phyloP scores from a whole-genome alignment of 140 eudicot genomes.

The Erigeron philadelphicus region DNA sequence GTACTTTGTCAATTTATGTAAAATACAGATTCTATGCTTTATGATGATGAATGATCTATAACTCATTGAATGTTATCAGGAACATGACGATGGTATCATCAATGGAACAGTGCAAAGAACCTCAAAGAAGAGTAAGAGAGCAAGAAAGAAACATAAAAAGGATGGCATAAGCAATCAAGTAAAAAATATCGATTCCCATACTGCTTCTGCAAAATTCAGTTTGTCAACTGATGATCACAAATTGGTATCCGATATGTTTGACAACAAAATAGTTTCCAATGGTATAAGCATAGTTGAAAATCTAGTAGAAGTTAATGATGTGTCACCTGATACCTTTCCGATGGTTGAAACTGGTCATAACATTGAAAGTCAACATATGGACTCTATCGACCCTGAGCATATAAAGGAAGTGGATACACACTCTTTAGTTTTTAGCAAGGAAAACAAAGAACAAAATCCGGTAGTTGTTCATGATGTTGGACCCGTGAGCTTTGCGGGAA shows the following conservation, averaged over 20 bases:
- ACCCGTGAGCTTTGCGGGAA: slow-evolving; percentile 35
- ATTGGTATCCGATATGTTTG: slow-evolving; percentile 14
- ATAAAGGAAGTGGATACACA: slow-evolving; percentile 28
- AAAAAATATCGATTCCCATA: slow-evolving; percentile 35
- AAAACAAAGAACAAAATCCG: slow-evolving; percentile 30
- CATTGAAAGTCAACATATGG: slow-evolving; percentile 18
- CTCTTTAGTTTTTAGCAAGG: slow-evolving; percentile 26
- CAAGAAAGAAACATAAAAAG: slow-evolving; percentile 49
- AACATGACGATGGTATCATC: slow-evolving; percentile 33
- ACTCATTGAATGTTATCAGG: slow-evolving; percentile 59
- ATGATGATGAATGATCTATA: slow-evolving; percentile 40
- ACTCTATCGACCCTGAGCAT: slow-evolving; percentile 17
- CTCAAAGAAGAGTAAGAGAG: slow-evolving; percentile 59
- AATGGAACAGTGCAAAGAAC: slow-evolving; percentile 41
- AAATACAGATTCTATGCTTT: slow-evolving; percentile 25
- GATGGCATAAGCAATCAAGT: slow-evolving; percentile 25
- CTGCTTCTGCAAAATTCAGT: slow-evolving; percentile 29
- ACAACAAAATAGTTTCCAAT: slow-evolving; percentile 14
- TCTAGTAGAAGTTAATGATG: slow-evolving; percentile 18
- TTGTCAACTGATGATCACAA: neutral
- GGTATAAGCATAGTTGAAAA: slow-evolving; percentile 21
- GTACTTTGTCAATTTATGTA: slow-evolving; percentile 33
- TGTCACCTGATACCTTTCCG: slow-evolving; percentile 24
- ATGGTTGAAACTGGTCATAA: slow-evolving; percentile 20
- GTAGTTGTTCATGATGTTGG: slow-evolving; percentile 29